Base-by-base conservation (phyloP, 2,329 filamentous ascomycete genomes). In the Calonectria ilicicola region DNA sequence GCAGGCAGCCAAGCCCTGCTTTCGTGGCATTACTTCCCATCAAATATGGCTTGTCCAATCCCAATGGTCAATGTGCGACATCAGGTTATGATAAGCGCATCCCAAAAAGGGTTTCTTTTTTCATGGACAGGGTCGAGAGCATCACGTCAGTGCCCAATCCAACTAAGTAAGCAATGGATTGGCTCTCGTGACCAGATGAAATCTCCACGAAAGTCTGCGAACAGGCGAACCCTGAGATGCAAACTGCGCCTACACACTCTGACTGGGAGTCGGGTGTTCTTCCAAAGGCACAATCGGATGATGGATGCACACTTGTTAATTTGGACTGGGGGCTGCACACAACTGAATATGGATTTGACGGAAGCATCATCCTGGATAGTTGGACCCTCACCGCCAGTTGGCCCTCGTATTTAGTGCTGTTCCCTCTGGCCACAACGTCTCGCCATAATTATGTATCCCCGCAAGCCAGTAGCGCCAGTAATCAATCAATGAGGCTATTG, bases 381-480 rank as follows among this genome's bases (percentile, higher is more conserved):
- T 38, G 40, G 67, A 44, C 47, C 73, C 69, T 79, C 78, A 79
- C 78, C 78, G 78, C 77, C 75, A 78, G 76, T 80, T 80, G 68
- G 21, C 40, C 62, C 69, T 73, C 62, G 65, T 67, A 64, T 74
- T 60, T 47, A 26, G 56, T 66, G 47, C 42, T 53, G 51, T 56
- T 66, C 68, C 40, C 70, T 66, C 63, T 70, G 69, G 51, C 46
- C 69, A 74, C 68, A 44, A 60, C 67, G 66, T 73, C 73, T 71
- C 21, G 42, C 58, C 73, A 75, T 65, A 72, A 67, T 67, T 69
- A 35, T 10, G 32, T 35, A 69, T 51, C 65, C 62, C 51, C 71
- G 65, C 62, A 70, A 67, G 42, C 27, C 66, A 29, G 60, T 32
- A 47, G 67, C 65, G 74, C 73, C 70, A 35, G 63, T 66, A 26